Percentiles rank a stretch among this genome's conserved stretches.
Evolutionary conservation across 208 protist species (phyloP).

Genomic region (Crithidia mellificae): DNA sequence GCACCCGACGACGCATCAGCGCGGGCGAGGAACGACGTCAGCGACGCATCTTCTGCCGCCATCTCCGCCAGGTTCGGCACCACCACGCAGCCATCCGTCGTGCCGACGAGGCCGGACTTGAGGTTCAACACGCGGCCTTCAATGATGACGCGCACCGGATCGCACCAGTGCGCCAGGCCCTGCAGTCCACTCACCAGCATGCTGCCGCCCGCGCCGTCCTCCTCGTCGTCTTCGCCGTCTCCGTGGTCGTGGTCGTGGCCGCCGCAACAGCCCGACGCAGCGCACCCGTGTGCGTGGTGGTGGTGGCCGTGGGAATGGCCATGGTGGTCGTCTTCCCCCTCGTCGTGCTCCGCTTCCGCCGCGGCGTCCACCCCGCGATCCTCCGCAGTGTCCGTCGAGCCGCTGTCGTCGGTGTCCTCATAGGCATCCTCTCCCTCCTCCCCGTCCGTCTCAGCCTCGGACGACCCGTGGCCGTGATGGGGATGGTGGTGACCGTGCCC

Average conservation of each 20-base stretch:
- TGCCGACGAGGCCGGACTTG: conserved; percentile 48
- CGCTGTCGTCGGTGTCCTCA: conserved; percentile 23
- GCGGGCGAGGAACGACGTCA: conserved; percentile 14
- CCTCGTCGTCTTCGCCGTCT: conserved; percentile 6
- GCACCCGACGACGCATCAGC: background rate
- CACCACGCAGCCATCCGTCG: conserved; percentile 67
- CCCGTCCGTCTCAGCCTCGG: background rate
- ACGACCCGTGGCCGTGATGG: background rate
- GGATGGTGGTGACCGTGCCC: conserved; percentile 20
- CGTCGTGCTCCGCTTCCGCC: conserved; percentile 7
- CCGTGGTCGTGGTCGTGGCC: conserved; percentile 21
- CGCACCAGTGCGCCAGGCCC: conserved; percentile 44
- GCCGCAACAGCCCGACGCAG: conserved; percentile 12
- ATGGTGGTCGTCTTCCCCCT: conserved; percentile 22
- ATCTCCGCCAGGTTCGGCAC: conserved; percentile 46
- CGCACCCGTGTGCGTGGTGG: conserved; percentile 18
- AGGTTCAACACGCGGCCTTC: conserved; percentile 69
- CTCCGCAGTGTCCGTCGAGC: conserved; percentile 9
- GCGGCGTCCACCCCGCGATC: background rate
- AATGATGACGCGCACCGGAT: conserved; percentile 55
- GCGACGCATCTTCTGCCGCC: conserved; percentile 22
- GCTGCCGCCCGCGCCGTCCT: conserved; percentile 12
- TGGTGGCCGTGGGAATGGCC: background rate
- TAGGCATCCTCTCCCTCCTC: conserved; percentile 23
- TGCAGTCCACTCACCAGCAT: conserved; percentile 52